phyloP scores from a whole-genome alignment of 495 filamentous ascomycete species.

The Terfezia boudieri region DNA sequence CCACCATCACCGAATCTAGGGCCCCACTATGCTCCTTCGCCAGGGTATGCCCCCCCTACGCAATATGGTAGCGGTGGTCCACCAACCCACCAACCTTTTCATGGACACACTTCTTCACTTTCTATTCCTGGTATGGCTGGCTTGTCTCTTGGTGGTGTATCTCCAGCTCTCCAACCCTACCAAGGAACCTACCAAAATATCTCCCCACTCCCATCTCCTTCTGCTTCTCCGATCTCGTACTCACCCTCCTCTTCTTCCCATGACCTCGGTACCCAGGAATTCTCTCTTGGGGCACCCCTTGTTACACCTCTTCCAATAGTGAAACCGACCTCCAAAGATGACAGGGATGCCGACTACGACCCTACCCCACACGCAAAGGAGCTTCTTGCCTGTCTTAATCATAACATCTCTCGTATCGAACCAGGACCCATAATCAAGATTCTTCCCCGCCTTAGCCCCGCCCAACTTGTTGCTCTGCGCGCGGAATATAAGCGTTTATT shows the following conservation, averaged over 20 bases:
- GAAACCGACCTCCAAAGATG: slow-evolving; percentile 19
- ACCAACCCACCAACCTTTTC: background rate
- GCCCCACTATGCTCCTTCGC: background rate
- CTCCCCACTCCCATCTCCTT: slow-evolving; percentile 78
- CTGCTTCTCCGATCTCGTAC: slow-evolving; percentile 17
- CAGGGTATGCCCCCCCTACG: background rate
- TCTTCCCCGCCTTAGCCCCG: slow-evolving; percentile 59
- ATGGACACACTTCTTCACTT: background rate
- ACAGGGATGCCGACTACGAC: slow-evolving; percentile 44
- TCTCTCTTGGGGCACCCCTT: background rate
- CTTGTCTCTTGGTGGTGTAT: slow-evolving; percentile 31
- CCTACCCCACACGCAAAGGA: slow-evolving; percentile 52
- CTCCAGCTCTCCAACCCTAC: slow-evolving; percentile 79
- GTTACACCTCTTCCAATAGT: slow-evolving; percentile 22
- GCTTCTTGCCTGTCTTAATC: slow-evolving; percentile 43
- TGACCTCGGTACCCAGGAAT: background rate
- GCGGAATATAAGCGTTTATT: slow-evolving; percentile 76
- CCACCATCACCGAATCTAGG: background rate
- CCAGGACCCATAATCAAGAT: slow-evolving; percentile 55
- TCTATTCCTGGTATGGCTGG: slow-evolving; percentile 7
- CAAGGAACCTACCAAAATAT: slow-evolving; percentile 86
- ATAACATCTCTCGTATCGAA: slow-evolving; percentile 37
- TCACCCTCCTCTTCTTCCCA: slow-evolving; percentile 7
- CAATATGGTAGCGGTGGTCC: background rate
- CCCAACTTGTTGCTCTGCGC: slow-evolving; percentile 64